Percentiles rank a stretch among this genome's conserved stretches.
phyloP scores from a whole-genome alignment of 108 stramenopile genomes.

The Cyclotella choctawhatcheeana region DNA sequence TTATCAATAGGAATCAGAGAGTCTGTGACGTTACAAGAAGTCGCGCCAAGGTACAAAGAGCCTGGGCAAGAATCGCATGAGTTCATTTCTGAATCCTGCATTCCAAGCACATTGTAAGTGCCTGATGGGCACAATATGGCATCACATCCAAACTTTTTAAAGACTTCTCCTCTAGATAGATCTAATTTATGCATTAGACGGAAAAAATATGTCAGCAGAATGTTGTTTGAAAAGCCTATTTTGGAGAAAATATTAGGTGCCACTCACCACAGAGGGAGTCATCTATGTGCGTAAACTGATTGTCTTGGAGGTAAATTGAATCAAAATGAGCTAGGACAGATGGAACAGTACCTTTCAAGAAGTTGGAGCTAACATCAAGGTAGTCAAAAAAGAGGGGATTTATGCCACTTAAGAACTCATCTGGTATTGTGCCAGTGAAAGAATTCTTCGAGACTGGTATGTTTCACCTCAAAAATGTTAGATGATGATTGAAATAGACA shows the following conservation, averaged over 20 bases:
- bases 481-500: background rate
- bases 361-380: constrained; percentile 31
- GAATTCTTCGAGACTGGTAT: constrained; percentile 13
- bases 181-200: too few species aligned
- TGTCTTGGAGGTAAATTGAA: constrained; percentile 65
- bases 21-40: constrained; percentile 6
- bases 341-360: constrained; percentile 26
- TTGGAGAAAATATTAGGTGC: too few species aligned
- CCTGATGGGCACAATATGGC: constrained; percentile 65
- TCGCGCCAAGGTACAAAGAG: constrained; percentile 26
- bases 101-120: constrained; percentile 65
- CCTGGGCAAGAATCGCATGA: constrained; percentile 22
- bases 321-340: constrained; percentile 54
- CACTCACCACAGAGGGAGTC: constrained; percentile 58
- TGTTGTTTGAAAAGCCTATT: too few species aligned
- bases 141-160: constrained; percentile 39
- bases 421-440: constrained; percentile 21
- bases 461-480: background rate
- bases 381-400: constrained; percentile 34
- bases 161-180: constrained; percentile 19
- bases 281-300: constrained; percentile 58
- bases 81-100: constrained; percentile 29
- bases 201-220: too few species aligned
- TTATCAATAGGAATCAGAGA: constrained; percentile 5
- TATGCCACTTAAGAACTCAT: constrained; percentile 31